Base-by-base conservation (phyloP, 805 yeast genomes). In the Yamadazyma kitorensis region DNA sequence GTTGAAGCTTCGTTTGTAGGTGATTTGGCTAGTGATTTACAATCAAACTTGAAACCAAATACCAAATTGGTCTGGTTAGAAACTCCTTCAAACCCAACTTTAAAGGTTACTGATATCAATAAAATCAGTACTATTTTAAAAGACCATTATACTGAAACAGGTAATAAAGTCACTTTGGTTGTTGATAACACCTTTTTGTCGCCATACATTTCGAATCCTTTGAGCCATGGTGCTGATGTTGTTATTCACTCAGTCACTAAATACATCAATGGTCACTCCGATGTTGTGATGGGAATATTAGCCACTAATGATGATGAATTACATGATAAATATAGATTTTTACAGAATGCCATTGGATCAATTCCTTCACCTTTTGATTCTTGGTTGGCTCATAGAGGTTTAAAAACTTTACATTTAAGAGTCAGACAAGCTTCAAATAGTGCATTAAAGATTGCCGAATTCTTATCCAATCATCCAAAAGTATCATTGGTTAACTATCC, bases 331-430 rank as follows among this genome's bases (percentile, higher is more conserved):
- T 72, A 80, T 61, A 72, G 84, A 41, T 86, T 84, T 69, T 71
- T 86, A 60, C 95, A 86, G 63, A 86, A 86, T 52, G 94, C 95
- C 45, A 70, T 84, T 51, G 96, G 95, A 43, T 87, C 94, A 17
- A 76, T 86, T 44, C 94, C 95, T 45, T 84, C 94, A 14, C 86
- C 95, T 34, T 87, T 86, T 58, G 95, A 87, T 65, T 75, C 87
- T 26, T 86, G 95, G 95, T 79, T 86, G 59, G 89, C 94, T 36
- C 95, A 86, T 72, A 76, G 96, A 59, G 95, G 95, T 55, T 72
- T 86, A 55, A 86, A 84, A 73, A 86, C 95, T 26, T 70, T 86
- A 54, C 93, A 85, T 54, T 70, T 86, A 62, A 76, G 96, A 60
- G 82, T 78, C 24, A 73, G 76, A 52, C 84, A 81, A 50, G 82